Evolutionary conservation across 495 filamentous ascomycete genomes (phyloP), one percentile per base, ranked within the genome.

Genomic region (Beverwykella pulmonaria): DNA sequence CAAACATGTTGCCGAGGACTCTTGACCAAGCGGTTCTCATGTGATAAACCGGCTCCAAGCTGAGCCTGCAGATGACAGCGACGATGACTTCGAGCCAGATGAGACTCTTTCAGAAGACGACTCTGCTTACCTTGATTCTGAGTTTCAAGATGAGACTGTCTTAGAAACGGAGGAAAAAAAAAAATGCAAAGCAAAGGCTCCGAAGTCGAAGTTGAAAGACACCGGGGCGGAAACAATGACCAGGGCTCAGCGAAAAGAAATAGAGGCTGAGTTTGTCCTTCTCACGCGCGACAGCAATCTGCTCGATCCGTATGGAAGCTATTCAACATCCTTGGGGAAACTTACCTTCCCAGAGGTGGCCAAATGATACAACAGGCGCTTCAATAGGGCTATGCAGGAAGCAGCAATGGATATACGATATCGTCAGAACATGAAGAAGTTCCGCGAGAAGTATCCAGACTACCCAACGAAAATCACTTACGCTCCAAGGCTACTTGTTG

Each of bases 381-480:
- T 63, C 20, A 27, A 27, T 2, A 27, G 1, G 10, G 17, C 53
- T 22, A 2, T 22, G 20, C 19, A 22, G 9, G 27, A 10, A 1
- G 27, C 59, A 3, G 59, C 59, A n/a, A 46, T 54, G 19, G 59
- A 63, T 27, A 63, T 53, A 48, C 47, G 59, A 1, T 63, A 63
- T 22, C 47, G 59, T 3, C n/a, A 14, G 30, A 27, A n/a, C 7
- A 53, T 12, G 2, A 17, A 9, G 3, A 12, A 46, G 30, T 63
- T 53, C 20, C 22, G 20, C 17, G 30, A 15, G n/a, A 17, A 23
- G 20, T n/a, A 63, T 30, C 59, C 59, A 1, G 19, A 15, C 6
- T 63, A 63, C 23, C 59, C 59, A 20, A 9, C 4, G 19, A 22
- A 36, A 2, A 63, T 63, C 25, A 46, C 27, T 20, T 63, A 63